phyloP scores from a whole-genome alignment of 805 yeast genomes.

The Candida sithepensis region DNA sequence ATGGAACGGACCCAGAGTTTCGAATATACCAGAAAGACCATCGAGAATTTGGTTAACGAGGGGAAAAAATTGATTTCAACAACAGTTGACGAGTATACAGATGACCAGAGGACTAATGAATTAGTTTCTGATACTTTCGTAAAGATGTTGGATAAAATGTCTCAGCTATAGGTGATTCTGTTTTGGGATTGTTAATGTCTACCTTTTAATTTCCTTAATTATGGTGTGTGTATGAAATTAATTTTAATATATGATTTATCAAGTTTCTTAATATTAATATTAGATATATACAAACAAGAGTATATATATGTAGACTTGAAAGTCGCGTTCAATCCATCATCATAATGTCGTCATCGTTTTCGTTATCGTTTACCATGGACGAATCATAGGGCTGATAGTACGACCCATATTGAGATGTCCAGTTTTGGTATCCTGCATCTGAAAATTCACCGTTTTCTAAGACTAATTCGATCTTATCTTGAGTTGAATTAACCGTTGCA shows the following conservation, averaged over 20 bases:
- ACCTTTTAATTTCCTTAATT: too few species aligned
- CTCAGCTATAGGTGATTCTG: background rate
- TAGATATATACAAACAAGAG: too few species aligned
- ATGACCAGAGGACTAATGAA: background rate
- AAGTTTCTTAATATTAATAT: too few species aligned
- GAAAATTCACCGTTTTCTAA: background rate
- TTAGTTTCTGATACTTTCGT: slow-evolving; percentile 4
- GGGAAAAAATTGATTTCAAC: slow-evolving; percentile 24
- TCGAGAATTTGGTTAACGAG: slow-evolving; percentile 23
- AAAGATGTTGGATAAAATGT: slow-evolving; percentile 5
- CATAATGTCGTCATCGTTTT: background rate
- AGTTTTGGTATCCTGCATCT: background rate
- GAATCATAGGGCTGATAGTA: slow-evolving; percentile 3
- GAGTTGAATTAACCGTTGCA: too few species aligned
- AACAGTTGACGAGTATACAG: slow-evolving; percentile 12
- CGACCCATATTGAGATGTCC: slow-evolving; percentile 11
- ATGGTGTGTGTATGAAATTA: too few species aligned
- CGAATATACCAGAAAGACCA: slow-evolving; percentile 33
- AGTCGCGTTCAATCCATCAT: background rate
- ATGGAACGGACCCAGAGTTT: slow-evolving; percentile 41
- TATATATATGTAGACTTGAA: too few species aligned
- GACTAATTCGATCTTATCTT: background rate
- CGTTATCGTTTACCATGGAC: background rate
- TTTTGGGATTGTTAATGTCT: too few species aligned
- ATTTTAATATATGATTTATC: too few species aligned